Base-by-base conservation (phyloP, 441 rosid species). In the Gossypium trilobum region DNA sequence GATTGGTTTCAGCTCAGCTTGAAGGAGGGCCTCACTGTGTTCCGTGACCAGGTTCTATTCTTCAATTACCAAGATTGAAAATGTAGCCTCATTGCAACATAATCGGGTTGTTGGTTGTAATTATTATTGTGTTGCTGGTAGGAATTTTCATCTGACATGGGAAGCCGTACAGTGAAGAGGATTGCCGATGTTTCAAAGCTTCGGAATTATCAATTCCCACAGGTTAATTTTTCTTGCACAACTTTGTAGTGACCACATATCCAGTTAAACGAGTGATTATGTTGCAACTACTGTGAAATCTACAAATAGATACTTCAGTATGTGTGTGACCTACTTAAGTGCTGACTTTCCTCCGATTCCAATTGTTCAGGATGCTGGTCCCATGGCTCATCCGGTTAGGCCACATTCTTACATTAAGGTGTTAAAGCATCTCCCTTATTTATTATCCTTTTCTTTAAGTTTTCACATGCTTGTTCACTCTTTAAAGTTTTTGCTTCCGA, bases 91-190 rank as follows among this genome's bases (percentile, higher is more conserved):
- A 11, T 27, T n/a, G 23, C 5, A 27, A 8, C 29, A 52, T 25
- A 8, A 29, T 29, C 73, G 50, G 9, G 9, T 23, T 65, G 31
- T 36, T 50, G 65, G 56, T 62, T 74, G 20, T 71, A 36, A 51
- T 22, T 61, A 48, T 22, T 70, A 17, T 20, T 64, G 10, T 44
- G 44, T 69, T 17, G 46, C 46, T 16, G 60, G 27, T 78, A 95
- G 99, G 99, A 95, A 78, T 95, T 95, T 84, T 95, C 98, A 57
- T 92, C 97, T 62, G 99, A 92, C 87, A 88, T 95, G 98, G 99
- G 97, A 83, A 95, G 96, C 84, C 91, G 96, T n/a, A 87, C 97
- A 57, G 99, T 95, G 54, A 91, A 92, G 91, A 88, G 99, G 74
- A 91, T 95, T 85, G 86, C 85, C 61, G 99, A 95, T 84, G 99